A percentile compares a stretch with the other conserved stretches of the same genome.
These are phyloP conservation scores for Calonectria pseudoturangicola DNA, from an alignment of 2,329 filamentous ascomycete genomes.

Conservation along the genomic window DNA sequence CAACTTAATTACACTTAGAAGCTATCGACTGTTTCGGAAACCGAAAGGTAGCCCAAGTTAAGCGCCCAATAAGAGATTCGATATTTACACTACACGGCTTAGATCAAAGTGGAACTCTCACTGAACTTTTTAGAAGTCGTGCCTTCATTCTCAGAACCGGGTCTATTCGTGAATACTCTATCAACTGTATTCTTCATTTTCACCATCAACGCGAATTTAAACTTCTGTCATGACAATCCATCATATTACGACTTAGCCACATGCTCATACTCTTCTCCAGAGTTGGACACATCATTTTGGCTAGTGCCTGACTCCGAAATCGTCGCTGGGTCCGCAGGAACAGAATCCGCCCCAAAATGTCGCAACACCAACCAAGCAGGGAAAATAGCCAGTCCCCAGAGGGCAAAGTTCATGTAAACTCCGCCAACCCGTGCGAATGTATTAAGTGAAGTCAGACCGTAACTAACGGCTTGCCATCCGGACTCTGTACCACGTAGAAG, in stretches of 20 bases:
- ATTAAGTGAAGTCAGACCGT: conserved; percentile 77
- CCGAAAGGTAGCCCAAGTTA: not conserved
- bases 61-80: not conserved
- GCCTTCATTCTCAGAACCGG: not conserved
- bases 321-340: conserved; percentile 28
- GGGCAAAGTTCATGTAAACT: conserved; percentile 81
- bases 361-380: conserved; percentile 81
- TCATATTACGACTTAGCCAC: conserved; percentile 39
- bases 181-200: not conserved
- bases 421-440: conserved; percentile 79
- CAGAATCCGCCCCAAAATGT: conserved; percentile 56
- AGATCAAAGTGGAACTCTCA: no score
- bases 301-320: conserved; percentile 36
- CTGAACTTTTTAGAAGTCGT: not conserved
- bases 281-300: conserved; percentile 44
- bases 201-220: conserved; percentile 8
- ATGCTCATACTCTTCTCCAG: conserved; percentile 48
- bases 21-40: no score
- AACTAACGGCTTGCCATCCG: conserved; percentile 83
- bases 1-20: not conserved
- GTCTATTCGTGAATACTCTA: not conserved
- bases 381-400: conserved; percentile 78
- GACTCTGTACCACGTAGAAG: conserved; percentile 82
- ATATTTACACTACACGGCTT: no score
- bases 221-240: not conserved